Percentiles rank a stretch among this genome's conserved stretches.
phyloP scores from a whole-genome alignment of 1,139 yeast genomes.

The Taphrina flavorubra region DNA sequence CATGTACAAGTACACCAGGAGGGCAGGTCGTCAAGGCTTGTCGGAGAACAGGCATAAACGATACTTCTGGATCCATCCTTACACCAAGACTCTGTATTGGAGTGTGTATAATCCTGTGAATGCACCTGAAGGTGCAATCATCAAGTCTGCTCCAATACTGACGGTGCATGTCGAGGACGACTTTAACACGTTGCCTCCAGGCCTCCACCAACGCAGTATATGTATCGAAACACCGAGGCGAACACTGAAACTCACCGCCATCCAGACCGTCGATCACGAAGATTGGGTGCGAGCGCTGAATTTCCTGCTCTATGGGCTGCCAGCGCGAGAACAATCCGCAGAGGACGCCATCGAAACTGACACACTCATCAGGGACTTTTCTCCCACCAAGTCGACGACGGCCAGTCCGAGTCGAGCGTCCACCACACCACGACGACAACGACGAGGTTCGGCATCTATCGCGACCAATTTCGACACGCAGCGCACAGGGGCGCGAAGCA shows the following conservation, averaged over 20 bases:
- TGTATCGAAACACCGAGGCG: slow-evolving; percentile 73
- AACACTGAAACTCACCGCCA: slow-evolving; percentile 79
- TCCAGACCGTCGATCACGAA: slow-evolving; percentile 85
- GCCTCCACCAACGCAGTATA: slow-evolving; percentile 83
- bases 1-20: slow-evolving; percentile 79
- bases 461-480: neutral
- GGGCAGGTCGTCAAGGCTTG: slow-evolving; percentile 51
- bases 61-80: slow-evolving; percentile 97
- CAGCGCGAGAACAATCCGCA: slow-evolving; percentile 46
- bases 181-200: slow-evolving; percentile 87
- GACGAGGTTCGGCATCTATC: neutral
- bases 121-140: slow-evolving; percentile 61
- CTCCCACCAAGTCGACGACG: neutral
- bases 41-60: slow-evolving; percentile 86
- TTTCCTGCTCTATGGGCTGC: slow-evolving; percentile 70
- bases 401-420: slow-evolving; percentile 1
- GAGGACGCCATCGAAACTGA: slow-evolving; percentile 44
- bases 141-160: slow-evolving; percentile 81
- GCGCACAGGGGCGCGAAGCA: neutral
- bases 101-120: slow-evolving; percentile 75
- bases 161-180: slow-evolving; percentile 82
- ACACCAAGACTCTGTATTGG: slow-evolving; percentile 90
- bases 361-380: slow-evolving; percentile 43
- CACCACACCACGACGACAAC: neutral
- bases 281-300: slow-evolving; percentile 88